Percentiles rank a stretch among this genome's conserved stretches.
Evolutionary conservation across 495 filamentous ascomycete genomes (phyloP).

Genomic region (Penicillium coprophilum): DNA sequence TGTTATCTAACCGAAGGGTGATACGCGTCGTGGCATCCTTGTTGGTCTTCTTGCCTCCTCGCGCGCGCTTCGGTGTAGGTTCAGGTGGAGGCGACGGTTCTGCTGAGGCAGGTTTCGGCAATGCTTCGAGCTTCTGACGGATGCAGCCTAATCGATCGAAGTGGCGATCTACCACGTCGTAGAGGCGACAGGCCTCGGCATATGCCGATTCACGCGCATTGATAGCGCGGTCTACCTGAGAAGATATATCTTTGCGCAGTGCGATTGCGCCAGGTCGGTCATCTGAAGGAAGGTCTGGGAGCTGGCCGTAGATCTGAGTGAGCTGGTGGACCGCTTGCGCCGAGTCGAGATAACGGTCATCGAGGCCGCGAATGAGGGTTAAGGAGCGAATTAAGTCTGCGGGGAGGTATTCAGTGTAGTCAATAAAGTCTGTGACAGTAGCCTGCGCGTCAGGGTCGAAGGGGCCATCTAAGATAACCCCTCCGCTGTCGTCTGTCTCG

Average conservation of each 20-base stretch:
- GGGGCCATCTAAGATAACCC: slow-evolving; percentile 50
- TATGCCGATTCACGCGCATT: slow-evolving; percentile 73
- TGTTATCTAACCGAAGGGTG: slow-evolving; percentile 62
- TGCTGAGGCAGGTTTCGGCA: slow-evolving; percentile 68
- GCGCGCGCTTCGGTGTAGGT: slow-evolving; percentile 53
- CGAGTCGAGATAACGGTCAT: slow-evolving; percentile 65
- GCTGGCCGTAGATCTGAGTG: slow-evolving; percentile 68
- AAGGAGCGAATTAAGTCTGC: slow-evolving; percentile 89
- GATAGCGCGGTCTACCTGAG: slow-evolving; percentile 69
- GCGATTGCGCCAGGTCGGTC: slow-evolving; percentile 53
- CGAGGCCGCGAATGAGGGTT: slow-evolving; percentile 80
- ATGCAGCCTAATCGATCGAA: slow-evolving; percentile 74
- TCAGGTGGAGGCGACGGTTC: slow-evolving; percentile 61
- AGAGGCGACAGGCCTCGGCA: slow-evolving; percentile 79
- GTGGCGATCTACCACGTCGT: slow-evolving; percentile 76
- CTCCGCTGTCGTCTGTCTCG: slow-evolving; percentile 44
- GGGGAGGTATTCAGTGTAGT: slow-evolving; percentile 95
- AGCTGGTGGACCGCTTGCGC: slow-evolving; percentile 69
- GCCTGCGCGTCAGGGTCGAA: slow-evolving; percentile 90
- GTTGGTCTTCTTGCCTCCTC: slow-evolving; percentile 41
- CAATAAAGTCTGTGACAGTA: slow-evolving; percentile 91
- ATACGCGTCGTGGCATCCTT: slow-evolving; percentile 53
- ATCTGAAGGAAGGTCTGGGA: slow-evolving; percentile 58
- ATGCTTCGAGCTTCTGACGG: slow-evolving; percentile 73
- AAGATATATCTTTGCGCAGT: slow-evolving; percentile 75